Conservation (phyloP, 106 monocot species). For the Dendrobium catenatum region DNA sequence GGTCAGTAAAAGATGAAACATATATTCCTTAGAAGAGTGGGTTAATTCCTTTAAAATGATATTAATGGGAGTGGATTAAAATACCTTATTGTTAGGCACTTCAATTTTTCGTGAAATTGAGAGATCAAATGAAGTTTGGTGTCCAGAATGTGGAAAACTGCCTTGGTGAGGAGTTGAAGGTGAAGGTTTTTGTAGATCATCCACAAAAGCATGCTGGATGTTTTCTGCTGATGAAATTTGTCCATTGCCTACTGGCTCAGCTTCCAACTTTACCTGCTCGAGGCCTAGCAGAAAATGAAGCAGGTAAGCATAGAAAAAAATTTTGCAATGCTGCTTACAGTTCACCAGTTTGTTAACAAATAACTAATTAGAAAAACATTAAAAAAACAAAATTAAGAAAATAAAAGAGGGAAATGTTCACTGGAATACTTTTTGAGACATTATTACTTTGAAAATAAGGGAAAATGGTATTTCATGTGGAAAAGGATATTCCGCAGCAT, state of each 20-base stretch:
- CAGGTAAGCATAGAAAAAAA: neutral
- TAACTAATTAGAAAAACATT: neutral
- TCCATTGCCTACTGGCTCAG: slow-evolving; percentile 11
- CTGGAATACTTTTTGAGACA: no score
- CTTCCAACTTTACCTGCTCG: slow-evolving; percentile 10
- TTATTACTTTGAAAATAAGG: no score
- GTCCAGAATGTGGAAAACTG: slow-evolving; percentile 5
- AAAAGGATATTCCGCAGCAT: neutral
- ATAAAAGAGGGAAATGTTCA: neutral
- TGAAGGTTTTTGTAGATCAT: slow-evolving; percentile 8
- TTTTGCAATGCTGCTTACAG: neutral
- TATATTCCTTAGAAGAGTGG: neutral
- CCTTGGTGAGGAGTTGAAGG: slow-evolving; percentile 9
- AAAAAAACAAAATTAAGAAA: neutral
- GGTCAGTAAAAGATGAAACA: neutral
- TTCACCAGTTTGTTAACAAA: neutral
- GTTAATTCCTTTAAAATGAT: neutral
- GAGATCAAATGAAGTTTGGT: slow-evolving; percentile 5
- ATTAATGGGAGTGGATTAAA: neutral
- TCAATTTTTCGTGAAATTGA: slow-evolving; percentile 28
- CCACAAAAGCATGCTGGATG: slow-evolving; percentile 2
- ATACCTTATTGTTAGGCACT: slow-evolving; percentile 59
- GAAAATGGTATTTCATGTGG: neutral
- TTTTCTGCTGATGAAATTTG: slow-evolving; percentile 7
- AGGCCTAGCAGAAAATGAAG: neutral